These are phyloP conservation scores for Biscogniauxia marginata DNA, from an alignment of 2,329 filamentous ascomycete genomes.

Conservation along the genomic window DNA sequence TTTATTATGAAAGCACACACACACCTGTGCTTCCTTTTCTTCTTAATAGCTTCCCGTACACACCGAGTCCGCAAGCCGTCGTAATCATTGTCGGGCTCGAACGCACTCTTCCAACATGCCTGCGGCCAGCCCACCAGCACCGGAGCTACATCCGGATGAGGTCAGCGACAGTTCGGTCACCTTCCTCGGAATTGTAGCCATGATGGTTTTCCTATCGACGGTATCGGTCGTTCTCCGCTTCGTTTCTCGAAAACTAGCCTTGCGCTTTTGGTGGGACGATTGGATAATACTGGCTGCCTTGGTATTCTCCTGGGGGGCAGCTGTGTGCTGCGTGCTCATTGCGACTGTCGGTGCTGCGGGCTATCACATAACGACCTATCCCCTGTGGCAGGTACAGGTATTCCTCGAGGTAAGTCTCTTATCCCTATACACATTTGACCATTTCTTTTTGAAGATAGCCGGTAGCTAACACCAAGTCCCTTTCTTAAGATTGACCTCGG, in stretches of 20 bases:
- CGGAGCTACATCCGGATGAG: too few species aligned
- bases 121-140: too few species aligned
- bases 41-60: too few species aligned
- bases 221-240: background rate
- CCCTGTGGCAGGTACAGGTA: background rate
- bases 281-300: background rate
- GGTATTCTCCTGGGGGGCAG: background rate
- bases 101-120: too few species aligned
- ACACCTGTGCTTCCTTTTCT: too few species aligned
- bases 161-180: too few species aligned
- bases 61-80: too few species aligned
- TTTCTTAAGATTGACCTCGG: background rate
- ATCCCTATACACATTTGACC: background rate
- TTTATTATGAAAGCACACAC: too few species aligned
- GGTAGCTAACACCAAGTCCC: too few species aligned
- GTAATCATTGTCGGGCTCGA: too few species aligned
- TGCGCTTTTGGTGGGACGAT: background rate
- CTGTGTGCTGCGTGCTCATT: background rate
- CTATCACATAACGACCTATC: background rate
- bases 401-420: background rate
- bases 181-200: background rate
- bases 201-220: background rate
- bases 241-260: background rate
- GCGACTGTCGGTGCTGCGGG: background rate
- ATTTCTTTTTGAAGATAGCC: too few species aligned